Evolutionary conservation across 306 rosid genomes (phyloP).

Genomic region (Albizia julibrissin): DNA sequence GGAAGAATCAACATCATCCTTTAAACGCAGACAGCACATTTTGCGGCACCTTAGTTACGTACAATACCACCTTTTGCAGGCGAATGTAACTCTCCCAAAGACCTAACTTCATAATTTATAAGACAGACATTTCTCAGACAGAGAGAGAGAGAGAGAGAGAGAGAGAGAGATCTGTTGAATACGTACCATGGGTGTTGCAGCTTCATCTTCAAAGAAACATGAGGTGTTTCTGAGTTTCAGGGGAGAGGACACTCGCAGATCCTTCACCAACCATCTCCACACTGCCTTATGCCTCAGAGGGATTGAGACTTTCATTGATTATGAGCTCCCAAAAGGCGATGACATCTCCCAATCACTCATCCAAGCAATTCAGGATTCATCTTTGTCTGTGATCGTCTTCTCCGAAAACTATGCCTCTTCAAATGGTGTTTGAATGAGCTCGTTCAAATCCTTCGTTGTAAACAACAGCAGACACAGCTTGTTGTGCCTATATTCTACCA

Average conservation of each 20-base stretch:
- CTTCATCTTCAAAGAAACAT: neutral
- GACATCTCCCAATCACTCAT: neutral
- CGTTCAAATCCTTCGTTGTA: neutral
- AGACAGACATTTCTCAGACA: no score
- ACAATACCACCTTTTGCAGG: no score
- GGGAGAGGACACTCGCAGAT: slow-evolving; percentile 8
- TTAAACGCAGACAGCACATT: no score
- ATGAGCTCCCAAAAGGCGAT: neutral
- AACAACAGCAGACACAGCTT: neutral
- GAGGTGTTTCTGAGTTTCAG: slow-evolving; percentile 11
- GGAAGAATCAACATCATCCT: no score
- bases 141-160: no score
- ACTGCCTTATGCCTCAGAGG: neutral
- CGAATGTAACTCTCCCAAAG: no score
- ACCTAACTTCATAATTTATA: no score
- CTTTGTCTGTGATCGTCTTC: neutral
- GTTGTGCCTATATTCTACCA: slow-evolving; percentile 1
- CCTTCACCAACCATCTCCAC: slow-evolving; percentile 9
- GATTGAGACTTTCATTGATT: neutral
- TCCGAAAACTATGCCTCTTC: neutral
- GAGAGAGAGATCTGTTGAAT: no score
- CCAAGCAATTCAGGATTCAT: neutral
- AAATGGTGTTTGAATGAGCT: slow-evolving; percentile 15
- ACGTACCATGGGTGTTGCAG: no score
- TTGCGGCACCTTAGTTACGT: no score